Base-by-base conservation (phyloP, 192 early-diverging fungal genomes). In the Coemansia sp. region DNA sequence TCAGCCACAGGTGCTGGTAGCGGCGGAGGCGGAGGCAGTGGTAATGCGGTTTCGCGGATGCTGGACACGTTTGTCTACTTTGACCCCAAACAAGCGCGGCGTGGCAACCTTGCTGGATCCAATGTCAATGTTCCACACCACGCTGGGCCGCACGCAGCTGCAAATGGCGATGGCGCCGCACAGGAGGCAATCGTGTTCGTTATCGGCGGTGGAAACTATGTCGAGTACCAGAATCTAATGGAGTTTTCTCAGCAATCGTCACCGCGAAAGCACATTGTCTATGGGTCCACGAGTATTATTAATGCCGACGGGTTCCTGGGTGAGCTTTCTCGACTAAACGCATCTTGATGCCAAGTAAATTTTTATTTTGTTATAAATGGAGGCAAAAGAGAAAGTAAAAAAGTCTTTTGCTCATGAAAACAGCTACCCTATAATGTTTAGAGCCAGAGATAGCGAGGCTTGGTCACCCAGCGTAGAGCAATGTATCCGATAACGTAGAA, bases 121-220 rank as follows among this genome's bases (percentile, higher is more conserved):
- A 79, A 71, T 32, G 76, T 64, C 62, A 41, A 19, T 22, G 25
- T 38, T 14, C 57, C 57, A 5, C 32, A 41, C 38, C 57, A 59
- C 8, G 1, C 51, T 17, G 55, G 55, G 11, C 16, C 55, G 12
- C 77, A 43, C 69, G 82, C 76, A 65, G 70, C 32, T 67, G 70
- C 16, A 64, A 72, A 54, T 69, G 69, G 75, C 75, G 78, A 83
- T n/a, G 81, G 83, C 0, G 81, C 87, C 0, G 66, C 92, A 69
- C 89, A 93, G 62, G 93, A 98, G 61, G 96, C 95, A 5, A 91
- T 99, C 75, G 98, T 99, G 22, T 98, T 99, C 88, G 92, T 96
- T 11, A 88, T 98, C 46, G 98, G 98, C 32, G 98, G 98, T 43
- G 98, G 98, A 25, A 98, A 98, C 75, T 99, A 98, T 81, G 83